These are phyloP conservation scores for Fraxinus pennsylvanica DNA, from an alignment of 257 asterid species.

Conservation along the genomic window DNA sequence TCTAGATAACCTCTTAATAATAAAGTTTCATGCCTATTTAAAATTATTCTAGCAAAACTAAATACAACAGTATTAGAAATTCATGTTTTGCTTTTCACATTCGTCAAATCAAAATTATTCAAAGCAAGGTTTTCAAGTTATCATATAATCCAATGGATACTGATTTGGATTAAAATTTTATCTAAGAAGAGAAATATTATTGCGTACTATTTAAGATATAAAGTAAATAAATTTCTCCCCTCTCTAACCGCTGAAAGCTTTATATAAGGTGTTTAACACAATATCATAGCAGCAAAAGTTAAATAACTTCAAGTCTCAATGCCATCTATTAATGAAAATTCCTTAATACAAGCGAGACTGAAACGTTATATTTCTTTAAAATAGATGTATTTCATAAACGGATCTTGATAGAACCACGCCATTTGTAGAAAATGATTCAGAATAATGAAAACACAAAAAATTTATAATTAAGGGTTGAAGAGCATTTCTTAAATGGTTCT, in stretches of 20 bases:
- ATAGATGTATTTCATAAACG: neutral
- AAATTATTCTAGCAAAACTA: neutral
- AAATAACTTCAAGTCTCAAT: neutral
- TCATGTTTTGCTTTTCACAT: neutral
- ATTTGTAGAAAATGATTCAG: neutral
- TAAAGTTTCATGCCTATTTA: neutral
- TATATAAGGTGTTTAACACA: neutral
- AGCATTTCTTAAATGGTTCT: conserved; percentile 29
- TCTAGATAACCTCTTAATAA: neutral
- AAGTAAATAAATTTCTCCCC: neutral
- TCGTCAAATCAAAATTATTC: neutral
- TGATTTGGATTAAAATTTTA: neutral
- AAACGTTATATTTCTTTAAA: neutral
- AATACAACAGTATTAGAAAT: neutral
- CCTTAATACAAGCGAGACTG: neutral
- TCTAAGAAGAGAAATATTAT: neutral
- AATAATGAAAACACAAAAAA: neutral
- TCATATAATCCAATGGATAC: neutral
- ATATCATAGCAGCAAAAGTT: neutral
- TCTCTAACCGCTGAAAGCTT: neutral
- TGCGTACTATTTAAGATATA: too few species aligned
- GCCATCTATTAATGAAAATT: neutral
- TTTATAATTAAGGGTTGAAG: neutral
- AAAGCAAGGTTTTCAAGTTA: neutral
- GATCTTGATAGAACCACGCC: neutral